phyloP scores from a whole-genome alignment of 192 early-diverging fungal genomes.

The Pecoramyces ruminantium region DNA sequence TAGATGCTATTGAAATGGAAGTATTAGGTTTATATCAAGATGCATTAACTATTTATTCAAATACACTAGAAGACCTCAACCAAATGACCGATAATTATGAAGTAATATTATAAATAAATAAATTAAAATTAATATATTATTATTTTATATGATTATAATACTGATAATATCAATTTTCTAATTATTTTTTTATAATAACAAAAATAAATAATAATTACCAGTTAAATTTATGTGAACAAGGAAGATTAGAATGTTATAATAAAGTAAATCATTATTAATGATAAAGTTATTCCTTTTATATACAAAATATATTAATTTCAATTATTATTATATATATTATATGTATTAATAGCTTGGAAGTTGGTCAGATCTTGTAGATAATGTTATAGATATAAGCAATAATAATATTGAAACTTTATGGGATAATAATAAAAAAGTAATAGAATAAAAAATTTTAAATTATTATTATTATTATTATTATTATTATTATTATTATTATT shows the following conservation, averaged over 20 bases:
- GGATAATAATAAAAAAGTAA: neutral
- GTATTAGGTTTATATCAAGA: conserved; percentile 30
- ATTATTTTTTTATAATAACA: no score
- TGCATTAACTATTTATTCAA: conserved; percentile 14
- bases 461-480: no score
- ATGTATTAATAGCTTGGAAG: neutral
- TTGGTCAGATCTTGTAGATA: neutral
- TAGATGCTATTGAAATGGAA: conserved; percentile 44
- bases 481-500: no score
- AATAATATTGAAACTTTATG: neutral
- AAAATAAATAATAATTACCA: neutral
- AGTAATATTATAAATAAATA: neutral
- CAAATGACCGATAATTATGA: neutral
- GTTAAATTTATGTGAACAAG: neutral
- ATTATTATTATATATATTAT: neutral
- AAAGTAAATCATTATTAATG: no score
- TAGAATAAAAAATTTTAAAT: no score
- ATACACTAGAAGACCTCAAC: neutral
- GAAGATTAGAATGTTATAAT: neutral
- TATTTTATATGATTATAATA: no score
- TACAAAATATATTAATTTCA: no score
- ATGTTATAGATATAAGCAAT: neutral
- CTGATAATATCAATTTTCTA: no score
- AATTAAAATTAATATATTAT: no score
- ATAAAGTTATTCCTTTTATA: no score